Evolutionary conservation across 352 stramenopile genomes (phyloP), one percentile per base, ranked within the genome.

Genomic region (Globisporangium iwayamae): DNA sequence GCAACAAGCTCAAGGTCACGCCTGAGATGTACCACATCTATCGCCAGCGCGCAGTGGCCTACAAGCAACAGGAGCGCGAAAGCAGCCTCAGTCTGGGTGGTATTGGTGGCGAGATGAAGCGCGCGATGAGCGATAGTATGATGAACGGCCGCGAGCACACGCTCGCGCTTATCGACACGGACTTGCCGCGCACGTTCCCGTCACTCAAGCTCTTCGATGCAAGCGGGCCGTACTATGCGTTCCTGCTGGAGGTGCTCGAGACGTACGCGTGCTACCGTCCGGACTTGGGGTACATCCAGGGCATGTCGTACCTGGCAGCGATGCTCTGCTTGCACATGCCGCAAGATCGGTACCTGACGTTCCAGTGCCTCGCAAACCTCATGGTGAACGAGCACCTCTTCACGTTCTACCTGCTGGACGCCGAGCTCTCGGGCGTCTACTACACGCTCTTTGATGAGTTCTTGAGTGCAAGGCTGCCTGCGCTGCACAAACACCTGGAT

Each of bases 371-470:
- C 11, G 85, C 84, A 14, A 95, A 95, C 57, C 75, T 96, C 51
- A 91, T 96, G 82, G 79, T 94, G 34, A 79, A 94, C 38, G 86
- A 96, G 59, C 88, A 95, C 38, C 65, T 96, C 5, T 96, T 95
- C 63, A 93, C 85, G 5, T 96, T 96, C 56, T 95, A 94, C 62
- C 56, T 94, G 53, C 71, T 96, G 51, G 85, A 96, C 48, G 79
- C 75, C 4, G 84, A 92, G 36, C 75, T 95, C 8, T 87, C 87
- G 4, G 75, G 67, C 20, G 80, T 91, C 14, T 96, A 96, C 63
- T 95, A 96, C 65, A 81, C 71, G 46, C 73, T 93, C 0, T 96
- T 93, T 48, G 84, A 94, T 50, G 74, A 81, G 2, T 91, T 90
- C 45, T 47, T 96, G 30, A 59, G 71, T 39, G 56, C 74, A 5